These are phyloP conservation scores for Glycine tomentella DNA, from an alignment of 306 rosid species.

Conservation along the genomic window DNA sequence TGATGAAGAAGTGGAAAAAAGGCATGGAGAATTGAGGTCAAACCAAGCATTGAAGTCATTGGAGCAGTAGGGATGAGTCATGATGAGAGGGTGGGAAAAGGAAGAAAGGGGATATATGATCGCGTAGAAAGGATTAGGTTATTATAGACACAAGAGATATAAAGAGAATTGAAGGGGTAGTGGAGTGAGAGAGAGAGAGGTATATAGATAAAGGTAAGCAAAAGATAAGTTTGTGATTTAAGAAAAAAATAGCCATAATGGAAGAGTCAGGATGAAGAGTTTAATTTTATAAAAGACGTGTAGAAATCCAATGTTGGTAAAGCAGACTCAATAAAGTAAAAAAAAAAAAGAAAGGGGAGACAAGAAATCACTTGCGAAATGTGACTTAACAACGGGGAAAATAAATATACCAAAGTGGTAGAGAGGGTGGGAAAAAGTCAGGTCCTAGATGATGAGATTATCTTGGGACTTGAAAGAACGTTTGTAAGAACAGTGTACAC, in stretches of 20 bases:
- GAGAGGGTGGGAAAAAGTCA: constrained; percentile 51
- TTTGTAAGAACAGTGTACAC: constrained; percentile 16
- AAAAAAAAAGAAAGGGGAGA: constrained; percentile 51
- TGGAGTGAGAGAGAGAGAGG: constrained; percentile 39
- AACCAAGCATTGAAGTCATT: constrained; percentile 60
- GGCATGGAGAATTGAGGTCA: constrained; percentile 59
- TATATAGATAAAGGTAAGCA: constrained; percentile 1
- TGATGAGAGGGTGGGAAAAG: constrained; percentile 47
- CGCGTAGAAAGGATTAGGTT: constrained; percentile 56
- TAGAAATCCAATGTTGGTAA: constrained; percentile 65
- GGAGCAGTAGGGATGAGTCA: constrained; percentile 69
- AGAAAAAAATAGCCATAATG: constrained; percentile 53
- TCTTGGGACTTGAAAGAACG: constrained; percentile 78
- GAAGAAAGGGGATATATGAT: constrained; percentile 18
- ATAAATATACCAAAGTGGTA: constrained; percentile 27
- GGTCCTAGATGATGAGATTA: constrained; percentile 34
- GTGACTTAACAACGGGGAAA: constrained; percentile 68
- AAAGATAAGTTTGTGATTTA: constrained; percentile 51
- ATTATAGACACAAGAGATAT: neutral
- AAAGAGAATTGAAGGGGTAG: neutral
- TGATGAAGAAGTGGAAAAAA: constrained; percentile 53
- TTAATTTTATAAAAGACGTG: constrained; percentile 20
- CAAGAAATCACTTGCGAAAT: constrained; percentile 74
- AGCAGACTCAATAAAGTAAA: constrained; percentile 54
- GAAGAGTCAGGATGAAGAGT: constrained; percentile 36